Percentiles rank a stretch among this genome's conserved stretches.
These are phyloP conservation scores for Chlamydomonas sp. DNA, from an alignment of 139 green algal species.

Conservation along the genomic window DNA sequence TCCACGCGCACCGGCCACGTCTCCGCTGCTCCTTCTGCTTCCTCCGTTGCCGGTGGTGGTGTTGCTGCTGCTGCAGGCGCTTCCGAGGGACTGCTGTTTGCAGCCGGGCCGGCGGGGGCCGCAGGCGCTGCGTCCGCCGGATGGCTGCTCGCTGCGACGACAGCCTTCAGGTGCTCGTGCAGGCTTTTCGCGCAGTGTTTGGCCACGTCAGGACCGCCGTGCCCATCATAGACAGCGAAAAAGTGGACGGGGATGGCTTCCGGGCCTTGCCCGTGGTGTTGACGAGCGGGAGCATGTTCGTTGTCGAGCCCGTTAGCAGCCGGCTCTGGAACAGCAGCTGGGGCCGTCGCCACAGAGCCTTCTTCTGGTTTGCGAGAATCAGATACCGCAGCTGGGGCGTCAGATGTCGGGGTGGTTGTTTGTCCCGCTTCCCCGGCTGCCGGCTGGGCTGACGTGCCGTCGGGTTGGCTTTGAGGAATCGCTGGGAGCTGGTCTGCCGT, in stretches of 20 bases:
- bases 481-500: conserved; percentile 16
- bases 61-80: not conserved
- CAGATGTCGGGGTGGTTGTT: not conserved
- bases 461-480: not conserved
- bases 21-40: not conserved
- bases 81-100: not conserved
- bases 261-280: not conserved
- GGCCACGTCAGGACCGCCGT: conserved; percentile 44
- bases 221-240: conserved; percentile 55
- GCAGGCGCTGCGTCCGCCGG: not conserved
- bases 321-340: no score
- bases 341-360: no score
- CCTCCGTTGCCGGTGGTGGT: not conserved
- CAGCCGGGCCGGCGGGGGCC: not conserved
- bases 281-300: no score
- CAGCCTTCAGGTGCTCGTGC: conserved; percentile 37
- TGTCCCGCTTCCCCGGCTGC: not conserved
- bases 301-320: no score
- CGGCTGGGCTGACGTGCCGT: not conserved
- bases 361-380: no score
- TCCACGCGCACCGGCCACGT: not conserved
- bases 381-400: no score
- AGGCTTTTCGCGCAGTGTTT: conserved; percentile 45
- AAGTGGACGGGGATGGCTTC: conserved; percentile 39
- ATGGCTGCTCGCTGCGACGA: conserved; percentile 4